Percentiles rank a stretch among this genome's conserved stretches.
phyloP scores from a whole-genome alignment of 805 yeast species.

The Schizosaccharomyces lindneri region DNA sequence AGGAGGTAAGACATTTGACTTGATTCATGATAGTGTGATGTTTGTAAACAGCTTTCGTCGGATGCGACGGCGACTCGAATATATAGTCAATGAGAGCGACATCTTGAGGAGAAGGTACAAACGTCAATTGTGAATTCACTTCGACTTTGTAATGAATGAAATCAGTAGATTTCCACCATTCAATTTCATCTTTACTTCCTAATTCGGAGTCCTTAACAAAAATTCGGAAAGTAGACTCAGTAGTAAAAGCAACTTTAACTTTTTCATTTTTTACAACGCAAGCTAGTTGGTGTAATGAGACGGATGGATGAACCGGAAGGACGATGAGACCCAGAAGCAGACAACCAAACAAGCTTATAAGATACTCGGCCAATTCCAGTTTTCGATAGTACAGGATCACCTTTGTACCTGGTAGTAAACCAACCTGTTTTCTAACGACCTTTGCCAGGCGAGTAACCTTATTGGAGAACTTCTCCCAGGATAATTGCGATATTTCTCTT shows the following conservation, averaged over 20 bases:
- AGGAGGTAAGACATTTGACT: constrained; percentile 47
- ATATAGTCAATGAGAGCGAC: neutral
- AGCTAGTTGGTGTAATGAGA: constrained; percentile 37
- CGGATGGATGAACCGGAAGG: constrained; percentile 57
- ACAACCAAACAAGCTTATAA: constrained; percentile 70
- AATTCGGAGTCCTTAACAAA: constrained; percentile 36
- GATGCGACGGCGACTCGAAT: neutral
- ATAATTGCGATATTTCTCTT: constrained; percentile 44
- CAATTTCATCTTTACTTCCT: constrained; percentile 35
- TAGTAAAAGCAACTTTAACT: constrained; percentile 51
- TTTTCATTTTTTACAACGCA: constrained; percentile 51
- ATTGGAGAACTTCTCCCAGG: constrained; percentile 78
- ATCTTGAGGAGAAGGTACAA: neutral
- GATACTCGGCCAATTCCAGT: constrained; percentile 61
- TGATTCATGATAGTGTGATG: constrained; percentile 75
- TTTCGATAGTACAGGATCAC: constrained; percentile 67
- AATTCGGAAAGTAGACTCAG: constrained; percentile 53
- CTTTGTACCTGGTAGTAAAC: constrained; percentile 55
- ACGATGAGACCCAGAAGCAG: constrained; percentile 84
- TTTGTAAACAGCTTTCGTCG: constrained; percentile 63
- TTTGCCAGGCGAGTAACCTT: constrained; percentile 74
- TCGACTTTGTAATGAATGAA: constrained; percentile 37
- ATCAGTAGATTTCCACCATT: constrained; percentile 65
- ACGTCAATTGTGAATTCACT: neutral
- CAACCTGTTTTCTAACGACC: constrained; percentile 46